Base-by-base conservation (phyloP, 2,329 filamentous ascomycete species). In the Colletotrichum liriopes region DNA sequence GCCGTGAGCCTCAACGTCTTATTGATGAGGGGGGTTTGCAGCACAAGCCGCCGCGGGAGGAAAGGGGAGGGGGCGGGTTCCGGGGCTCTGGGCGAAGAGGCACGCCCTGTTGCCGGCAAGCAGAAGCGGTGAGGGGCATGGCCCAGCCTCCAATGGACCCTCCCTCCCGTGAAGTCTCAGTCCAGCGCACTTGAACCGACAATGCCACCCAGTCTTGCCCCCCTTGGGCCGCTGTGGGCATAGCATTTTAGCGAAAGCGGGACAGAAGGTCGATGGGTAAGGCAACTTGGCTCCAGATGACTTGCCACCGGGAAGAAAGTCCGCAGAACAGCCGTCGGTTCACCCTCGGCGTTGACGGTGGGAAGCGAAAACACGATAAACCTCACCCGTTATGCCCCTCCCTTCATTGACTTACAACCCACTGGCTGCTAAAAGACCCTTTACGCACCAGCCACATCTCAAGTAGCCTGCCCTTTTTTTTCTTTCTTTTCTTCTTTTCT, bases 1-100 rank as follows among this genome's bases (percentile, higher is more conserved):
- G n/a, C 59, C 52, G 20, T 51, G 70, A 72, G 70, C 59, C 70
- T 72, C 70, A 61, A 72, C 59, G 59, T 61, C 41, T 65, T 37
- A 59, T 69, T 54, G 54, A 58, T 41, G 32, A 71, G 39, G 63
- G 52, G 60, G 65, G 29, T 69, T 68, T 59, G 59, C 65, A 45
- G 45, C 52, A 47, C 41, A 45, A 51, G 59, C 58, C 58, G 67
- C 55, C n/a, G 35, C 20, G 29, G 32, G 45, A 51, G 32, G 45
- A 41, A 32, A 29, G 52, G 45, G 45, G 47, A 54, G 59, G 43
- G 58, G 43, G 68, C 43, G 37, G 54, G 59, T 72, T 47, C 69
- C 69, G 59, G 58, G 59, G 58, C 65, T 41, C 45, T 51, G 65
- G 69, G 54, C 56, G 29, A 64, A 26, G 7, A 59, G 54, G 12